phyloP scores from a whole-genome alignment of 768 basidiomycete species.

The Hericium alpestre region DNA sequence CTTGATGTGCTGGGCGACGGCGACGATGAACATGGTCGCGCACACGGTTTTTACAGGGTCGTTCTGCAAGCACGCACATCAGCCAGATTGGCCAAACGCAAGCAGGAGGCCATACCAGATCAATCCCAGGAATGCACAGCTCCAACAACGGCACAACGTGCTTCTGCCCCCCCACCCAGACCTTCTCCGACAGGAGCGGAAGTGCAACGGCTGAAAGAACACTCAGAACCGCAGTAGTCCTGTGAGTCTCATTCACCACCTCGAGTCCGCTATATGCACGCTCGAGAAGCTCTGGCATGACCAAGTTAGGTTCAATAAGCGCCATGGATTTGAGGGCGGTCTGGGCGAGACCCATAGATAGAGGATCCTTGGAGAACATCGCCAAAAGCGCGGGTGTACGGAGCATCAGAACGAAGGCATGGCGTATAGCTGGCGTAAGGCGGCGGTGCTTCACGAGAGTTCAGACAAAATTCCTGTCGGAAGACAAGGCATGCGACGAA shows the following conservation, averaged over 20 bases:
- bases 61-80: constrained; percentile 36
- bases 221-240: constrained; percentile 84
- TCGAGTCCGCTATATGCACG: constrained; percentile 88
- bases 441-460: constrained; percentile 46
- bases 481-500: constrained; percentile 23
- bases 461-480: neutral
- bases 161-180: constrained; percentile 83
- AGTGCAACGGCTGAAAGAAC: constrained; percentile 70
- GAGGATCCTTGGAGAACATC: constrained; percentile 81
- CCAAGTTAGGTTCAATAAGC: constrained; percentile 67
- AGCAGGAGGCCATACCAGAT: constrained; percentile 43
- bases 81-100: neutral
- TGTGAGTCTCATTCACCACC: constrained; percentile 87
- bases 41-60: constrained; percentile 75
- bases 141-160: constrained; percentile 83
- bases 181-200: constrained; percentile 62
- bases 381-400: constrained; percentile 82
- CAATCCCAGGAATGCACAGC: constrained; percentile 84
- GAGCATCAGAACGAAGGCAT: constrained; percentile 69
- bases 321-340: constrained; percentile 69
- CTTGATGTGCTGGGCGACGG: constrained; percentile 65
- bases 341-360: constrained; percentile 76
- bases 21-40: constrained; percentile 68
- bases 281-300: constrained; percentile 88
- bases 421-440: constrained; percentile 71